A percentile compares a stretch with the other conserved stretches of the same genome.
Conservation (phyloP, 129 eudicot species). For the Smallanthus sonchifolius region DNA sequence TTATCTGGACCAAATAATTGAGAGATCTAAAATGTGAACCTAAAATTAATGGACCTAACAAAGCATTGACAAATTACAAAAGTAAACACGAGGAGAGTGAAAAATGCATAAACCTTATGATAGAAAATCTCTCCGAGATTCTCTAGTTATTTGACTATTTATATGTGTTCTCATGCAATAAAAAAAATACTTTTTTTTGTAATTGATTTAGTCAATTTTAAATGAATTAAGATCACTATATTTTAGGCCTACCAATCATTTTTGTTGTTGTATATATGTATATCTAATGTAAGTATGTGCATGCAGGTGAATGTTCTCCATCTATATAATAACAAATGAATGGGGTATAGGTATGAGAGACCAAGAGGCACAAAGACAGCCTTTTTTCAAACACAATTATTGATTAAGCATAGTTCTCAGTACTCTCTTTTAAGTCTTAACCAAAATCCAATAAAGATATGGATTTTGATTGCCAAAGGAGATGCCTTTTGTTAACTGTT, state of each 20-base stretch:
- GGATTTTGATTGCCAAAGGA: conserved; percentile 25
- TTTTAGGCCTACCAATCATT: neutral
- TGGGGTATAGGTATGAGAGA: conserved; percentile 24
- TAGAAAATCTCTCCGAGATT: neutral
- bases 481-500: conserved; percentile 23
- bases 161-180: neutral
- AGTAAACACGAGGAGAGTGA: neutral
- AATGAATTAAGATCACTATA: neutral
- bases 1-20: neutral
- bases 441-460: conserved; percentile 31
- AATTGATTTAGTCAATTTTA: neutral
- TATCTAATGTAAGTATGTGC: conserved; percentile 6
- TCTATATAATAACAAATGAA: conserved; percentile 1
- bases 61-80: neutral
- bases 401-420: conserved; percentile 6
- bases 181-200: too few species aligned
- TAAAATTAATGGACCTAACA: too few species aligned
- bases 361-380: conserved; percentile 28
- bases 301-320: conserved; percentile 14
- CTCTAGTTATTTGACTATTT: neutral
- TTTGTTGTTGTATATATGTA: neutral
- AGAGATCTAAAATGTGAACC: neutral
- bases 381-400: conserved; percentile 25
- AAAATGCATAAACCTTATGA: neutral
- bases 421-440: conserved; percentile 1